These are phyloP conservation scores for Salix viminalis DNA, from an alignment of 345 rosid genomes.

Conservation along the genomic window DNA sequence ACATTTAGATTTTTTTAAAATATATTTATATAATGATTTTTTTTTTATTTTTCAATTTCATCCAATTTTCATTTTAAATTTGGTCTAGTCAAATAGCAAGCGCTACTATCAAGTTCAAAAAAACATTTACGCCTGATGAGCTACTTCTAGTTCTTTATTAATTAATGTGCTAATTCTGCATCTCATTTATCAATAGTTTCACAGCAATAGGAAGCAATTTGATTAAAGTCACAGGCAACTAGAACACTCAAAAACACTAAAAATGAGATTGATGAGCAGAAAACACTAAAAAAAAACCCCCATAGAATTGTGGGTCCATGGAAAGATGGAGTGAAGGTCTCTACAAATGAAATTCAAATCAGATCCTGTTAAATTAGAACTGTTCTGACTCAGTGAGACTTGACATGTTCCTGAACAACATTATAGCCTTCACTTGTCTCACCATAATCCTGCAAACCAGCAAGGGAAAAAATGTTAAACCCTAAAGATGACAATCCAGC, in stretches of 20 bases:
- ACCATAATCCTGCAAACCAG: conserved; percentile 14
- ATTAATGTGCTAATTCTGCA: background rate
- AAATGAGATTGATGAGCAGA: background rate
- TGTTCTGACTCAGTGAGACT: conserved; percentile 8
- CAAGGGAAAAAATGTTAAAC: background rate
- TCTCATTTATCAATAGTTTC: background rate
- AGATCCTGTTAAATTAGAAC: background rate
- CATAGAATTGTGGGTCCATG: background rate
- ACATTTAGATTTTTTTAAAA: no score
- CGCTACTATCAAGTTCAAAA: background rate
- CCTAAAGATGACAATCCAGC: background rate
- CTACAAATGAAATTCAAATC: conserved; percentile 6
- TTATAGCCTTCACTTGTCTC: conserved; percentile 22
- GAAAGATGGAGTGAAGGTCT: background rate
- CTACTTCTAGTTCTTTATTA: background rate
- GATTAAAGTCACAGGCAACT: background rate
- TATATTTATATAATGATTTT: no score
- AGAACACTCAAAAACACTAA: background rate
- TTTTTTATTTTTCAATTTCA: no score
- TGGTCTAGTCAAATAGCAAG: no score
- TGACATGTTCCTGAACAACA: conserved; percentile 20
- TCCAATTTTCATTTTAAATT: no score
- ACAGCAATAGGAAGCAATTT: background rate
- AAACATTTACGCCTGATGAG: background rate
- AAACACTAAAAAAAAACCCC: background rate